Evolutionary conservation across 2,329 filamentous ascomycete species (phyloP), one percentile per base, ranked within the genome.

Genomic region (Colletotrichum sidae): DNA sequence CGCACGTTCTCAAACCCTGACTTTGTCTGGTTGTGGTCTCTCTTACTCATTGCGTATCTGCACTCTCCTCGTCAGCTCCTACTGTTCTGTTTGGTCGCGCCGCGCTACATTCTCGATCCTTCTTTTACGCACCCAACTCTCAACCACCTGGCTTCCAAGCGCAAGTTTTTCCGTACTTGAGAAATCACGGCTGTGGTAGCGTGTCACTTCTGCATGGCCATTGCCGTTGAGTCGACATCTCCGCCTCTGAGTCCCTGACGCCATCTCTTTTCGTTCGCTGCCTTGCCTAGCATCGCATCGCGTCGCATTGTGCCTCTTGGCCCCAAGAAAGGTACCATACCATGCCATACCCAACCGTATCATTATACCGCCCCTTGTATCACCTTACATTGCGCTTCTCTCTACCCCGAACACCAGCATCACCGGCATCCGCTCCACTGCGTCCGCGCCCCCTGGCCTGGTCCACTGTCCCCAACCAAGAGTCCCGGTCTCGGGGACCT

Each of bases 381-480:
- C 64, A 64, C 60, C 54, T 64, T 54, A 54, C 62, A 65, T 65
- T 65, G 58, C 62, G 51, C 58, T 49, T 62, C 62, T 38, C 46
- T 61, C 57, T 65, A 62, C 58, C 62, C 62, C 52, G 62, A 65
- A 62, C 58, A 55, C 4, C 25, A 55, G 44, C 49, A 65, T 39
- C 62, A 47, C 52, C 51, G 58, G 46, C 47, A 55, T 55, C 46
- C 44, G 62, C 58, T 62, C 62, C 62, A 65, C 62, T 38, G 46
- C 62, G 37, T 56, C 58, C 37, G 57, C 62, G 57, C 51, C 13
- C 63, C 53, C 58, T 8, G 8, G 15, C 55, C 53, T 45, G 55
- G 39, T 17, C 55, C 37, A 25, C 25, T 5, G 25, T 25, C 25
- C 4, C 25, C 25, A 25, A 25, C 25, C 25, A 25, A 25, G 25